Conservation (phyloP, 1,284 basidiomycete species). For the Singerocomus inundabilis region DNA sequence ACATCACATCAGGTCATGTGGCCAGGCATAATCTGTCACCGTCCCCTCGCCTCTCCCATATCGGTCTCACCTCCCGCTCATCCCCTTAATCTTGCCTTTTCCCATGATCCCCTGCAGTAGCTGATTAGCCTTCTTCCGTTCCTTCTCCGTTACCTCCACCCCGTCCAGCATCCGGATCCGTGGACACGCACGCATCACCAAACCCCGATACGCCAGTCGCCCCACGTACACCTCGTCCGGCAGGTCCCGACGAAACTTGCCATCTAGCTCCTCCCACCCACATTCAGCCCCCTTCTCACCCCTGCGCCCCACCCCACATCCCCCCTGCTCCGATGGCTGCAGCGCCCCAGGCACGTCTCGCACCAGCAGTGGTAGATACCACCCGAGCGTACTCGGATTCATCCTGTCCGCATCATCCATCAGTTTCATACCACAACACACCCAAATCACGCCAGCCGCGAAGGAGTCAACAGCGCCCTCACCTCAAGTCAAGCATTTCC, state of each 20-base stretch:
- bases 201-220: slow-evolving; percentile 82
- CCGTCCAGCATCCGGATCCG: slow-evolving; percentile 77
- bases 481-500: slow-evolving; percentile 91
- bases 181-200: slow-evolving; percentile 75
- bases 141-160: slow-evolving; percentile 73
- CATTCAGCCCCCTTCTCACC: slow-evolving; percentile 32
- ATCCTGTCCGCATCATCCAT: slow-evolving; percentile 54
- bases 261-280: slow-evolving; percentile 75
- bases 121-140: slow-evolving; percentile 75
- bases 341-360: slow-evolving; percentile 64
- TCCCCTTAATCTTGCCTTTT: slow-evolving; percentile 36
- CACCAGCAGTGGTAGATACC: slow-evolving; percentile 86
- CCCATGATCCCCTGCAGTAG: slow-evolving; percentile 60
- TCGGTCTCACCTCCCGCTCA: slow-evolving; percentile 15
- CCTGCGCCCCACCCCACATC: slow-evolving; percentile 30
- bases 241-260: slow-evolving; percentile 82
- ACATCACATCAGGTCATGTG: slow-evolving; percentile 29
- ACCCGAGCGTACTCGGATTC: slow-evolving; percentile 94
- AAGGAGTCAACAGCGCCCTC: slow-evolving; percentile 35
- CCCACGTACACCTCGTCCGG: slow-evolving; percentile 86
- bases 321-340: slow-evolving; percentile 53
- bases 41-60: slow-evolving; percentile 13
- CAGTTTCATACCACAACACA: too few relatives aligned
- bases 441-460: too few relatives aligned
- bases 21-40: slow-evolving; percentile 34